A percentile compares a stretch with the other conserved stretches of the same genome.
phyloP scores from a whole-genome alignment of 1,284 basidiomycete species.

The Somion occarium region DNA sequence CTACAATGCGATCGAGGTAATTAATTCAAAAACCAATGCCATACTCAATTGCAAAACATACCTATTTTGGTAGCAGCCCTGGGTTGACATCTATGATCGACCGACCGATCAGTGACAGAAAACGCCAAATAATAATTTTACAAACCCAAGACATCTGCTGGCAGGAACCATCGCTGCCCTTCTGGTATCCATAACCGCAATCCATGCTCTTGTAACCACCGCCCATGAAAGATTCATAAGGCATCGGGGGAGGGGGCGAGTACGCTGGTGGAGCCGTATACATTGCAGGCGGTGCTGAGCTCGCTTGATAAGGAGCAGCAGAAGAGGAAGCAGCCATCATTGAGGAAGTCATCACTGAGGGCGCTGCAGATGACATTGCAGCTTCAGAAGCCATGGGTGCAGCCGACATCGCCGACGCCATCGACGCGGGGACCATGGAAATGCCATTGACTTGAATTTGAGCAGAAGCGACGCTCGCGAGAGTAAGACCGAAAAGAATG shows the following conservation, averaged over 20 bases:
- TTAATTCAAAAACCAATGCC: no score
- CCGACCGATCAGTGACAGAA: background rate
- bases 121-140: conserved; percentile 5
- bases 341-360: conserved; percentile 10
- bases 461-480: conserved; percentile 50
- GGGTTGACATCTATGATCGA: conserved; percentile 31
- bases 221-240: conserved; percentile 50
- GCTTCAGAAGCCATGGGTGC: conserved; percentile 13
- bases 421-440: conserved; percentile 35
- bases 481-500: conserved; percentile 51
- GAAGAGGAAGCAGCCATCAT: conserved; percentile 16
- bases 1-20: no score
- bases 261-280: conserved; percentile 31
- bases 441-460: conserved; percentile 48
- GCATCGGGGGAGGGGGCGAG: conserved; percentile 46
- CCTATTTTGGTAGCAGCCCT: conserved; percentile 60
- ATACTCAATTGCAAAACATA: no score
- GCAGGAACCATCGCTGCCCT: conserved; percentile 52
- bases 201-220: conserved; percentile 61
- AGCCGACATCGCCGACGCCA: background rate
- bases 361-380: conserved; percentile 12
- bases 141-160: conserved; percentile 51
- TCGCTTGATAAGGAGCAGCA: conserved; percentile 11
- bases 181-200: conserved; percentile 64
- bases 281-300: conserved; percentile 6